Percentiles rank a stretch among this genome's conserved stretches.
Evolutionary conservation across 495 filamentous ascomycete genomes (phyloP).

Genomic region (Rostrohypoxylon terebratum): DNA sequence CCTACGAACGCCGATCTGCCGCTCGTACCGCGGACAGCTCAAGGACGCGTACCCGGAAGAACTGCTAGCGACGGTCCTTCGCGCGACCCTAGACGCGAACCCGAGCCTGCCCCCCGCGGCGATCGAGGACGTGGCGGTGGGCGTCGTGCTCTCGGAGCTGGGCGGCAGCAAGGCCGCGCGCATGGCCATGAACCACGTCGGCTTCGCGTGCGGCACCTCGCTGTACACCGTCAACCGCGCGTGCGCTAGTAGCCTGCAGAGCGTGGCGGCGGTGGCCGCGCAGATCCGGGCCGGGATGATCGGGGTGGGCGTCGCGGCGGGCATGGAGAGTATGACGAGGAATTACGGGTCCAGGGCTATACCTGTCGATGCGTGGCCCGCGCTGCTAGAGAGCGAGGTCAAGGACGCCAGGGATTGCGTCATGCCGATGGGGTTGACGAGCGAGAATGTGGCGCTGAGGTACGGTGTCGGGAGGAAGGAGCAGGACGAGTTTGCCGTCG

Average conservation of each 20-base stretch:
- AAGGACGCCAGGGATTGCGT: constrained; percentile 85
- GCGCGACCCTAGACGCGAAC: constrained; percentile 79
- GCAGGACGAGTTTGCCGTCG: constrained; percentile 85
- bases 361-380: constrained; percentile 82
- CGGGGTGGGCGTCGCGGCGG: constrained; percentile 83
- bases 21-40: constrained; percentile 84
- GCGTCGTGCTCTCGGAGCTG: constrained; percentile 89
- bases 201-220: constrained; percentile 75
- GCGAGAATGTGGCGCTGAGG: constrained; percentile 85
- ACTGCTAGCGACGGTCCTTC: constrained; percentile 82
- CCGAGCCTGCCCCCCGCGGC: constrained; percentile 77
- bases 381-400: constrained; percentile 69
- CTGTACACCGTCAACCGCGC: constrained; percentile 91
- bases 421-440: constrained; percentile 94
- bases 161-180: constrained; percentile 91
- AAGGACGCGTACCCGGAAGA: constrained; percentile 93
- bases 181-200: constrained; percentile 87
- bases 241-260: constrained; percentile 80
- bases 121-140: constrained; percentile 85
- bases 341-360: constrained; percentile 89
- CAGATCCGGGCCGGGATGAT: constrained; percentile 78
- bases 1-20: constrained; percentile 85
- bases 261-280: constrained; percentile 76
- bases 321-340: constrained; percentile 93
- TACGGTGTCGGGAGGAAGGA: constrained; percentile 79